These are phyloP conservation scores for Calocera viscosa DNA, from an alignment of 768 basidiomycete species.

Conservation along the genomic window DNA sequence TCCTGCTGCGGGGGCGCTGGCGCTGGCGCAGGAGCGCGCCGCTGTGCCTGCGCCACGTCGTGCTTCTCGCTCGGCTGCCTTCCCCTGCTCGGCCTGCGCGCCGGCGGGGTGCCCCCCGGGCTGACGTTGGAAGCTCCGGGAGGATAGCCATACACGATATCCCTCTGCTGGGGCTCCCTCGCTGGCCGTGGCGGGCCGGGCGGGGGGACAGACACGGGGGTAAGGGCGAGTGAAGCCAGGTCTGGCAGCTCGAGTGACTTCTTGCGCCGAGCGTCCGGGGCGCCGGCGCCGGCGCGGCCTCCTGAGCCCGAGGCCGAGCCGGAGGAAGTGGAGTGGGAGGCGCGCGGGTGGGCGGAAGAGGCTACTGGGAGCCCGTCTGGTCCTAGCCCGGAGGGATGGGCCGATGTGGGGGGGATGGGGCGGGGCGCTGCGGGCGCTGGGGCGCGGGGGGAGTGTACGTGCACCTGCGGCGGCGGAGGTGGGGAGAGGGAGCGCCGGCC, in stretches of 20 bases:
- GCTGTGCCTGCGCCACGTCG: not conserved
- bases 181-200: not conserved
- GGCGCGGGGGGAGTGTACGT: not conserved
- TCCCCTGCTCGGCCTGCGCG: not conserved
- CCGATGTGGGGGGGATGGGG: constrained; percentile 26
- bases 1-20: not conserved
- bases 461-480: constrained; percentile 12
- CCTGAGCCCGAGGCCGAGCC: not conserved
- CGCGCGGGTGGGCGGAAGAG: not conserved
- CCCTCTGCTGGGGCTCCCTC: not conserved
- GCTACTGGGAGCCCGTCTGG: not conserved
- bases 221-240: constrained; percentile 42
- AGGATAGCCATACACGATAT: not conserved
- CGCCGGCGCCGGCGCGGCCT: constrained; percentile 23
- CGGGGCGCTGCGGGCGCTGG: constrained; percentile 30
- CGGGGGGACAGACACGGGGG: constrained; percentile 31
- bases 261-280: constrained; percentile 56
- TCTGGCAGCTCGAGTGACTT: constrained; percentile 66
- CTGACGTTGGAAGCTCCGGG: not conserved
- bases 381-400: constrained; percentile 24
- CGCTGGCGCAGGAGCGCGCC: not conserved
- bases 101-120: not conserved
- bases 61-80: not conserved
- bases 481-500: constrained; percentile 33
- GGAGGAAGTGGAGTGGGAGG: not conserved